A percentile compares a stretch with the other conserved stretches of the same genome.
These are phyloP conservation scores for Plasmodium vinckei DNA, from an alignment of 169 alveolate genomes.

Conservation along the genomic window DNA sequence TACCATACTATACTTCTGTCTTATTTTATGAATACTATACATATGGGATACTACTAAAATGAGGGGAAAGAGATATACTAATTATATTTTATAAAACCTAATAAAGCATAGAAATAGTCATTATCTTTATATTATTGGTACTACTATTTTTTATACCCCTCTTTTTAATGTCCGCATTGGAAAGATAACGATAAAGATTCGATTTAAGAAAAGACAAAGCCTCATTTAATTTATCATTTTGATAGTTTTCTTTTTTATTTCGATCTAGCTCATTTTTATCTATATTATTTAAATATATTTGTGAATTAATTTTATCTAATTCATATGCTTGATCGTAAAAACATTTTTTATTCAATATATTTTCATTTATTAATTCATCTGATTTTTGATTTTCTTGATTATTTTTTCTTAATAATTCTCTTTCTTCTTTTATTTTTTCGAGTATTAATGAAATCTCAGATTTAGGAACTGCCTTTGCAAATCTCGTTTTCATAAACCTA, in stretches of 20 bases:
- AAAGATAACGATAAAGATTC: slow-evolving; percentile 20
- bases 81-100: no score
- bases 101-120: no score
- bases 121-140: no score
- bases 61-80: no score
- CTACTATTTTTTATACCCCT: slow-evolving; percentile 14
- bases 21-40: no score
- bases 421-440: slow-evolving; percentile 56
- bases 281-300: slow-evolving; percentile 20
- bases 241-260: slow-evolving; percentile 23
- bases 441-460: slow-evolving; percentile 15
- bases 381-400: slow-evolving; percentile 29
- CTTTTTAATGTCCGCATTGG: slow-evolving; percentile 45
- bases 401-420: slow-evolving; percentile 24
- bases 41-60: no score
- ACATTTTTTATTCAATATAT: slow-evolving; percentile 32
- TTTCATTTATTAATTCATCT: slow-evolving; percentile 28
- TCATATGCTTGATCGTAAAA: slow-evolving; percentile 51
- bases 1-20: neutral
- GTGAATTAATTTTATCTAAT: slow-evolving; percentile 48
- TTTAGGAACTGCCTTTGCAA: slow-evolving; percentile 41
- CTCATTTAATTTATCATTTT: slow-evolving; percentile 53
- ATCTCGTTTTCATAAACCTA: slow-evolving; percentile 65
- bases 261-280: neutral
- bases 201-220: slow-evolving; percentile 29